Conservation (phyloP, 345 rosid genomes). For the Populus ilicifolia region DNA sequence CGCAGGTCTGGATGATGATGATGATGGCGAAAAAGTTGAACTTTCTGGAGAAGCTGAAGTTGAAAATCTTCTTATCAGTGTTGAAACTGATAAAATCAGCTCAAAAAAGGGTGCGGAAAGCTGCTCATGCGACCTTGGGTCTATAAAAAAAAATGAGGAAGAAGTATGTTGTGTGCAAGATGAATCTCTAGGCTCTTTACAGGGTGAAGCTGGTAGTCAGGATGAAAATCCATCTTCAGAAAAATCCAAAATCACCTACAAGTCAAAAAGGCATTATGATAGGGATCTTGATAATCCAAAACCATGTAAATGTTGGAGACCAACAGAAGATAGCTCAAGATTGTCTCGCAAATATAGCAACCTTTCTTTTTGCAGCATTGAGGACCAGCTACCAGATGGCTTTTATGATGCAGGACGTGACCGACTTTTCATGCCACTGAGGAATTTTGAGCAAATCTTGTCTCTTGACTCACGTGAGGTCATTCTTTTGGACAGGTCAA, state of each 20-base stretch:
- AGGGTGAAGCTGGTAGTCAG: slow-evolving; percentile 29
- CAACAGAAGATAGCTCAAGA: slow-evolving; percentile 40
- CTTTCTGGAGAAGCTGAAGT: slow-evolving; percentile 32
- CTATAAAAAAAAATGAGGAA: slow-evolving; percentile 26
- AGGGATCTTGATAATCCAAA: slow-evolving; percentile 78
- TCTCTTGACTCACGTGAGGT: slow-evolving; percentile 89
- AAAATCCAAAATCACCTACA: slow-evolving; percentile 33
- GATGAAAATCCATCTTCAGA: slow-evolving; percentile 48
- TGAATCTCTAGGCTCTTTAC: slow-evolving; percentile 35
- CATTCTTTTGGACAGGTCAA: slow-evolving; percentile 89
- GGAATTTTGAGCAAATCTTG: slow-evolving; percentile 52
- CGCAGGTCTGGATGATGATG: slow-evolving; percentile 37
- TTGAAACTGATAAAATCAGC: slow-evolving; percentile 37
- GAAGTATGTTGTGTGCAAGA: slow-evolving; percentile 30
- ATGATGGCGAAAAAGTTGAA: slow-evolving; percentile 28
- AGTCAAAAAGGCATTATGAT: slow-evolving; percentile 71
- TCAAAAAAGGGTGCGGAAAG: slow-evolving; percentile 35
- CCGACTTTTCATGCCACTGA: slow-evolving; percentile 71
- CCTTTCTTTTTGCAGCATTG: slow-evolving; percentile 66
- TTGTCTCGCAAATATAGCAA: slow-evolving; percentile 61
- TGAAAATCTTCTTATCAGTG: slow-evolving; percentile 35
- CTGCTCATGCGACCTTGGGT: slow-evolving; percentile 26
- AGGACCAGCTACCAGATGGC: slow-evolving; percentile 79
- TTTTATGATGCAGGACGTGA: slow-evolving; percentile 99
- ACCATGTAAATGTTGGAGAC: slow-evolving; percentile 68